A percentile compares a stretch with the other conserved stretches of the same genome.
Conservation (phyloP, 2,329 filamentous ascomycete genomes). For the Chrysoporthe austroafricana region DNA sequence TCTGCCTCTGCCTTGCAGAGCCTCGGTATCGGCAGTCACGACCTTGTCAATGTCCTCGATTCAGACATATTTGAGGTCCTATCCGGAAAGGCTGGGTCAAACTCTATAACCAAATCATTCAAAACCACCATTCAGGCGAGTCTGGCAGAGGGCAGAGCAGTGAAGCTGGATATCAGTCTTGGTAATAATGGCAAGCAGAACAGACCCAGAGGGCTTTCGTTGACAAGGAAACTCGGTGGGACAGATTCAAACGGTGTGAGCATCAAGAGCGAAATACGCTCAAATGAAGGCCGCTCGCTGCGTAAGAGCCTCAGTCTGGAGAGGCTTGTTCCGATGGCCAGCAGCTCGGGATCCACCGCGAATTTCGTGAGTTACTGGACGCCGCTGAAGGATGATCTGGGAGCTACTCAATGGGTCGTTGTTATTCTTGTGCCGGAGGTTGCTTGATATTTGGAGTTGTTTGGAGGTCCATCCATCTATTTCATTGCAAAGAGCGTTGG, state of each 20-base stretch:
- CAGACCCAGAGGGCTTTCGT: constrained; percentile 13
- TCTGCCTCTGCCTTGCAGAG: constrained; percentile 15
- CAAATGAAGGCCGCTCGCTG: neutral
- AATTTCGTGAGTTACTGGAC: constrained; percentile 26
- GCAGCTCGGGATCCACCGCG: neutral
- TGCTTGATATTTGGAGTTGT: neutral
- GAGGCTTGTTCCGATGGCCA: neutral
- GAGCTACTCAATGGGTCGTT: constrained; percentile 15
- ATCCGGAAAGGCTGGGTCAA: constrained; percentile 16
- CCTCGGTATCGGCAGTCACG: constrained; percentile 9
- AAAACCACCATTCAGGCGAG: constrained; percentile 15
- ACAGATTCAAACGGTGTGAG: neutral
- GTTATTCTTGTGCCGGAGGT: constrained; percentile 23
- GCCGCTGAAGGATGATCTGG: constrained; percentile 19
- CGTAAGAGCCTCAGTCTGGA: constrained; percentile 23
- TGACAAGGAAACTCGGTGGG: constrained; percentile 13
- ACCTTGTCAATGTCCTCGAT: constrained; percentile 8
- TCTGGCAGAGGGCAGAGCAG: constrained; percentile 15
- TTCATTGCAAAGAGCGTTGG: too few relatives aligned
- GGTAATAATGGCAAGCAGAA: neutral
- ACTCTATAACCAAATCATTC: constrained; percentile 18
- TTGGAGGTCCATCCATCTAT: neutral
- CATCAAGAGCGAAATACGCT: neutral
- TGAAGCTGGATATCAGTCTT: constrained; percentile 20
- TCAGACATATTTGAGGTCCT: constrained; percentile 22